Conservation (phyloP, 345 rosid genomes). For the Heritiera littoralis region DNA sequence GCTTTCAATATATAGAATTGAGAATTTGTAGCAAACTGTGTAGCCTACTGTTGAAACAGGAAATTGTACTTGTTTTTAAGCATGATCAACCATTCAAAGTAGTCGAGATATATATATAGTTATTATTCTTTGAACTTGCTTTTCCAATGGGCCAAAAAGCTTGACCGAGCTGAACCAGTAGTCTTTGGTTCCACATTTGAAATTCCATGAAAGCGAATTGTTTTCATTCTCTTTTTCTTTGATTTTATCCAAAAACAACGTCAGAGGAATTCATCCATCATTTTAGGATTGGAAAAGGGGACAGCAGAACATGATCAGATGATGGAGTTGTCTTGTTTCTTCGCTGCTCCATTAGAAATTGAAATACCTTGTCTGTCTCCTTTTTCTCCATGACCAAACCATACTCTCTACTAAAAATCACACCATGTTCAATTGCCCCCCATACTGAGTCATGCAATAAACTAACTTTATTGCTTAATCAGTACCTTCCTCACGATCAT, state of each 20-base stretch:
- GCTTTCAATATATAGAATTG: no score
- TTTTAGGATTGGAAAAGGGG: not conserved
- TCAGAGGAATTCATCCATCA: constrained; percentile 8
- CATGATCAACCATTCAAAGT: no score
- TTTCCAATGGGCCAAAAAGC: not conserved
- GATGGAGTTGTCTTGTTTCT: not conserved
- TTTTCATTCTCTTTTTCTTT: no score
- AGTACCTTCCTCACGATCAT: no score
- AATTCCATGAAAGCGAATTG: not conserved
- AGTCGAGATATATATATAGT: not conserved
- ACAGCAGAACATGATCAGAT: constrained; percentile 19
- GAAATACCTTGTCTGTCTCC: constrained; percentile 17
- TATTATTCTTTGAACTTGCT: not conserved
- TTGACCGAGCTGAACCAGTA: not conserved
- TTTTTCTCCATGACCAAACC: not conserved
- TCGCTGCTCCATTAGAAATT: constrained; percentile 18
- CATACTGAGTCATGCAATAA: not conserved
- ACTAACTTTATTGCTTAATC: not conserved
- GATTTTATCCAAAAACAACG: not conserved
- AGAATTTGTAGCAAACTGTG: no score
- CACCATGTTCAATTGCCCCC: not conserved
- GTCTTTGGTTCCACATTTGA: not conserved
- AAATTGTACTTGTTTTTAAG: no score
- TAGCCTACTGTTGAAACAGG: no score
- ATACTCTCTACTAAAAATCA: not conserved